Percentiles rank a stretch among this genome's conserved stretches.
Conservation (phyloP, 1,139 yeast species). For the Pichia sp. region DNA sequence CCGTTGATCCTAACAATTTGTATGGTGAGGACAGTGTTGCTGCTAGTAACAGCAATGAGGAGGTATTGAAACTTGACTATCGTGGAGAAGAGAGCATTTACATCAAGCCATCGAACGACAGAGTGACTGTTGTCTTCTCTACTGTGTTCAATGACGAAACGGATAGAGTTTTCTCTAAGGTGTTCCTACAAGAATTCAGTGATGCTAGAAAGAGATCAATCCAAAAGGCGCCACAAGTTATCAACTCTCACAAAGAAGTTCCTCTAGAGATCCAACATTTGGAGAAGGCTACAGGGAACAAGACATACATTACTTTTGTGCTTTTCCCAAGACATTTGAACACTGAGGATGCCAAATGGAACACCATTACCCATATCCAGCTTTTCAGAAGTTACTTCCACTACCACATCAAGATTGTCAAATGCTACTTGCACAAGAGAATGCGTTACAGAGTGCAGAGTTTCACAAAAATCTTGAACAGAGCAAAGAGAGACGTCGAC, state of each 20-base stretch:
- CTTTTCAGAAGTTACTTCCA: conserved; percentile 95
- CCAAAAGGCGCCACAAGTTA: conserved; percentile 97
- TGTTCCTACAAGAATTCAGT: conserved; percentile 93
- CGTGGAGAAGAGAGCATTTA: conserved; percentile 92
- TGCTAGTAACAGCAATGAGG: conserved; percentile 39
- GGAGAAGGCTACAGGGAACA: conserved; percentile 36
- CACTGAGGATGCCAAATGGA: conserved; percentile 62
- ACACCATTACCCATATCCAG: conserved; percentile 82
- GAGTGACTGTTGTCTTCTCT: conserved; percentile 94
- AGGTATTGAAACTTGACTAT: conserved; percentile 71
- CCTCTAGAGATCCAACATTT: conserved; percentile 72
- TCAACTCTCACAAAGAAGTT: conserved; percentile 84
- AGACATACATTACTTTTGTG: conserved; percentile 73
- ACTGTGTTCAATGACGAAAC: conserved; percentile 96
- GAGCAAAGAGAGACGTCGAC: conserved; percentile 92
- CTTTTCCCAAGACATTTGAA: conserved; percentile 66
- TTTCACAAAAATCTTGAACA: conserved; percentile 87
- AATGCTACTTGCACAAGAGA: conserved; percentile 97
- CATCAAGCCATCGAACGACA: conserved; percentile 87
- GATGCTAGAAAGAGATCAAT: conserved; percentile 95
- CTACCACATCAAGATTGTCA: conserved; percentile 95
- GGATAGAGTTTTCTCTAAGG: conserved; percentile 90
- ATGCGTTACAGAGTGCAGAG: conserved; percentile 95
- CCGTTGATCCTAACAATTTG: conserved; percentile 34
- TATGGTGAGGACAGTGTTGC: conserved; percentile 37